These are phyloP conservation scores for Alternaria ethzedia DNA, from an alignment of 2,329 filamentous ascomycete species.

Conservation along the genomic window DNA sequence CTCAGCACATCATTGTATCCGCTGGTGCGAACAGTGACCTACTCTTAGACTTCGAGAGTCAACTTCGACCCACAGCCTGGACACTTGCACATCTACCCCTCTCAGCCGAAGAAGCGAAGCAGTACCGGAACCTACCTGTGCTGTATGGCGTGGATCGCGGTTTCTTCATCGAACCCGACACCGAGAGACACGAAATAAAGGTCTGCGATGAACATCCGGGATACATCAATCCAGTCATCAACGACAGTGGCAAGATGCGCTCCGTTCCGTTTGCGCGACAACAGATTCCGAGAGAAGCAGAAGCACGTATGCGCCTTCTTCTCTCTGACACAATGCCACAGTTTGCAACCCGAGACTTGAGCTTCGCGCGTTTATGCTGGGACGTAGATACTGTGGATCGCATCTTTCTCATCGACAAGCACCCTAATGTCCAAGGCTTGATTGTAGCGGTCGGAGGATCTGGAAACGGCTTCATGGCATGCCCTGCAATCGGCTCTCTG, in stretches of 20 bases:
- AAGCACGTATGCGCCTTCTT: conserved; percentile 55
- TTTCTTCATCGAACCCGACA: conserved; percentile 59
- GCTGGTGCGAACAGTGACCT: conserved; percentile 57
- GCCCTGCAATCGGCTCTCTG: conserved; percentile 58
- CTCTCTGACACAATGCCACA: conserved; percentile 61
- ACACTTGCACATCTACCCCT: conserved; percentile 61
- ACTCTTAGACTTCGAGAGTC: conserved; percentile 59
- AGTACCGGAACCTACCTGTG: conserved; percentile 58
- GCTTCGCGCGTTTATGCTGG: conserved; percentile 63
- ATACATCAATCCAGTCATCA: conserved; percentile 57
- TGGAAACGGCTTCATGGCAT: conserved; percentile 62
- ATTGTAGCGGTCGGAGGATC: conserved; percentile 59
- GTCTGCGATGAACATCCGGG: conserved; percentile 65
- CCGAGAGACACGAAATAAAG: conserved; percentile 55
- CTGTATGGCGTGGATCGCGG: conserved; percentile 57
- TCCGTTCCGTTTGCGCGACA: conserved; percentile 53
- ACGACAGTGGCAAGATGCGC: conserved; percentile 25
- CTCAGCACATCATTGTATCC: conserved; percentile 56
- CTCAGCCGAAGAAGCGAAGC: conserved; percentile 52
- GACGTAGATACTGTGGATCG: conserved; percentile 63
- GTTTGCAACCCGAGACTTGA: conserved; percentile 56
- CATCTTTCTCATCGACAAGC: conserved; percentile 59
- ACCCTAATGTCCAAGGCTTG: conserved; percentile 54
- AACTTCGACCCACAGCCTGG: conserved; percentile 62
- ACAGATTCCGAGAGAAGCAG: conserved; percentile 57